Base-by-base conservation (phyloP, 805 yeast genomes). In the Brettanomyces nanus region DNA sequence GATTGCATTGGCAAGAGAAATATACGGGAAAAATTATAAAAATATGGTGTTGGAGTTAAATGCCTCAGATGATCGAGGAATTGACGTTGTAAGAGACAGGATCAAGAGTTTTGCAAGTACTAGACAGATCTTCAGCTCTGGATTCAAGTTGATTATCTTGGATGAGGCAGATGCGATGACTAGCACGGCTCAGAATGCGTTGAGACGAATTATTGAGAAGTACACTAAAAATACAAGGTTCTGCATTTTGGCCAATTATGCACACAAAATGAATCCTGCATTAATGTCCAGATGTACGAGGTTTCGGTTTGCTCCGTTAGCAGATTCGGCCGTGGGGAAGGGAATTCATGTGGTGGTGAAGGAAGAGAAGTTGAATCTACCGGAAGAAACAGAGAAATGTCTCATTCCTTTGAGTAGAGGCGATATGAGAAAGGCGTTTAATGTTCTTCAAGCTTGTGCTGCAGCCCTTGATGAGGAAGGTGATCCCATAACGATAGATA, bases 81-180 rank as follows among this genome's bases (percentile, higher is more conserved):
- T 92, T 48, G 95, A 86, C 50, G 97, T 92, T 32, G 97, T 92
- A n/a, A 74, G 99, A 46, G 92, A 92, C 52, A 96, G 87, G 61
- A 87, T 92, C 66, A 92, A 92, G 68, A 87, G 82, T 49, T 92
- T 92, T 65, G 98, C 98, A 9, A 77, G 90, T 22, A 92, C 98
- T 1, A 78, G 86, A 69, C 98, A 92, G 58, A 90, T 92, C 38
- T 92, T 90, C 61, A 69, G 78, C 43, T 69, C 73, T 38, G 94
- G 92, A 11, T 87, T 87, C 69, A 90, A 90, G 54, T 65, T 90
- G 49, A 81, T 90, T 42, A 85, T 90, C n/a, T 65, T 90, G 42
- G 97, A 90, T 63, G 97, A 90, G 63, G 96, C 96, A 0, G 96
- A 84, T 60, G 85, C 92, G n/a, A 83, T 84, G 94, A 82, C 92